Evolutionary conservation across 75 land plant genomes (phyloP).

Genomic region (Picea sitchensis): DNA sequence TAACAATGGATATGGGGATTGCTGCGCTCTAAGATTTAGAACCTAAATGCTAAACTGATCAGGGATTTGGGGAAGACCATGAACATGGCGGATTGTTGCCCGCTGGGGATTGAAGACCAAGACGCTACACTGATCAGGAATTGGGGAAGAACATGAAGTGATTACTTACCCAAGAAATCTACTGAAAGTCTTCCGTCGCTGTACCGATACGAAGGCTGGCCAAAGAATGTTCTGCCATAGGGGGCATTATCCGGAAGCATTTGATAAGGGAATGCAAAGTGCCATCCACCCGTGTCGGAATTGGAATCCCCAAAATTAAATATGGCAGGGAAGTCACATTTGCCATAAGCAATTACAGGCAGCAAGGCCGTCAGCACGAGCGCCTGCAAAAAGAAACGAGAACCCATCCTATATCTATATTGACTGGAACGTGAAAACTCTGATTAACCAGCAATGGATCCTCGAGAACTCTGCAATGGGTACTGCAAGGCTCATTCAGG

Average conservation of each 20-base stretch:
- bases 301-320: slow-evolving; percentile 31
- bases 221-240: slow-evolving; percentile 21
- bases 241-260: slow-evolving; percentile 20
- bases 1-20: no score
- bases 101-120: no score
- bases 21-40: no score
- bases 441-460: no score
- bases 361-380: neutral
- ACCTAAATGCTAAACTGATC: no score
- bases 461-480: no score
- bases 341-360: neutral
- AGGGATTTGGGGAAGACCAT: no score
- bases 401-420: neutral
- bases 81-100: no score
- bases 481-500: no score
- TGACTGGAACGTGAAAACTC: no score
- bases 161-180: slow-evolving; percentile 11
- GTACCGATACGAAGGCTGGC: slow-evolving; percentile 3
- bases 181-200: slow-evolving; percentile 23
- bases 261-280: slow-evolving; percentile 15
- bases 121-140: no score
- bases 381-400: neutral
- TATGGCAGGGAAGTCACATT: slow-evolving; percentile 12
- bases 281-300: slow-evolving; percentile 25
- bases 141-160: neutral